A percentile compares a stretch with the other conserved stretches of the same genome.
Evolutionary conservation across 352 stramenopile species (phyloP).

Genomic region (Phytophthora pluvialis): DNA sequence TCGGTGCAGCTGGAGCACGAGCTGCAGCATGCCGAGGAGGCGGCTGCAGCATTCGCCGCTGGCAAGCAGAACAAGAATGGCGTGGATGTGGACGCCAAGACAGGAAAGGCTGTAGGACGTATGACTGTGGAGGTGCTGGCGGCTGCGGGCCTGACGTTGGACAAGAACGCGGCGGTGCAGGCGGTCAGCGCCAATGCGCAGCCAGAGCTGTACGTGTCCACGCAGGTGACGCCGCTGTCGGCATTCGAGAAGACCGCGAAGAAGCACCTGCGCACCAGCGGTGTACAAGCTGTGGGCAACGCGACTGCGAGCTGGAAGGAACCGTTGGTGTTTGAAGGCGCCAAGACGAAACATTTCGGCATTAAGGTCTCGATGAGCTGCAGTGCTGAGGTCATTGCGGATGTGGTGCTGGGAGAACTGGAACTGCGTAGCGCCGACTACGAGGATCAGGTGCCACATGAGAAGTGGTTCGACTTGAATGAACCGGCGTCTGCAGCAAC

Average conservation of each 20-base stretch:
- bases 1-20: conserved; percentile 77
- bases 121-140: conserved; percentile 60
- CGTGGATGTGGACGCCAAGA: conserved; percentile 65
- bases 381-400: conserved; percentile 63
- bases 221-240: conserved; percentile 59
- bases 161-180: conserved; percentile 37
- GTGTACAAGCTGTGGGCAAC: conserved; percentile 26
- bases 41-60: conserved; percentile 27
- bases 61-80: conserved; percentile 78
- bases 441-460: conserved; percentile 63
- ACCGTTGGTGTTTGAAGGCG: conserved; percentile 59
- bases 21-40: conserved; percentile 61
- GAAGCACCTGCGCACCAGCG: conserved; percentile 64
- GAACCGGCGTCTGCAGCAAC: conserved; percentile 36
- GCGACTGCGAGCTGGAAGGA: conserved; percentile 56
- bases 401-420: conserved; percentile 72
- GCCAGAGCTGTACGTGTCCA: conserved; percentile 63
- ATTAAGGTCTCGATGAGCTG: conserved; percentile 70
- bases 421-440: conserved; percentile 61
- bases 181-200: conserved; percentile 38
- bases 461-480: conserved; percentile 63
- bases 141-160: conserved; percentile 42
- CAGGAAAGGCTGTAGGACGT: conserved; percentile 62
- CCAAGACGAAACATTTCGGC: conserved; percentile 73
- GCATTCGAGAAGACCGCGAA: conserved; percentile 75